Evolutionary conservation across 805 yeast species (phyloP).

Genomic region (Metschnikowia henanensis): DNA sequence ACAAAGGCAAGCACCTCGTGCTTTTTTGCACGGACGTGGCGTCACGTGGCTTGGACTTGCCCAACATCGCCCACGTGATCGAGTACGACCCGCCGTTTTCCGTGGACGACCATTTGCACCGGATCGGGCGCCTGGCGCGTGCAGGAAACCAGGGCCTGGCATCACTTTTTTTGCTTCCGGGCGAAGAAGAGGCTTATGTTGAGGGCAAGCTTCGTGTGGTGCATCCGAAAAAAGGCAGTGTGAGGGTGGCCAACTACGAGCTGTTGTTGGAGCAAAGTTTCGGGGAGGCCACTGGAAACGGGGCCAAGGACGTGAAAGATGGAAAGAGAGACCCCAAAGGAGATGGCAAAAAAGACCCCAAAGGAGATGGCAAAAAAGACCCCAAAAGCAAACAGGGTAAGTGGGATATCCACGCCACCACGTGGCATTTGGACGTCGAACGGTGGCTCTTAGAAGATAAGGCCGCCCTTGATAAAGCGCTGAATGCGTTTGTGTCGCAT

Average conservation of each 20-base stretch:
- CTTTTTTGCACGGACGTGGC: conserved; percentile 97
- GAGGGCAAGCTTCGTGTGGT: conserved; percentile 46
- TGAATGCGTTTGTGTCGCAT: conserved; percentile 83
- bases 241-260: conserved; percentile 38
- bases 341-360: too few relatives aligned
- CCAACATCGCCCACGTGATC: conserved; percentile 78
- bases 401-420: conserved; percentile 96
- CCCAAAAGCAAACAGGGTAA: conserved; percentile 42
- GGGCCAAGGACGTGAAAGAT: conserved; percentile 23
- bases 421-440: conserved; percentile 92
- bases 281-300: conserved; percentile 32
- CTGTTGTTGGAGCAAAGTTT: conserved; percentile 32
- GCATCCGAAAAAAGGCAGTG: conserved; percentile 37
- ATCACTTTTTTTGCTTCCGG: conserved; percentile 78
- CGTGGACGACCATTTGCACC: conserved; percentile 91
- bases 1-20: conserved; percentile 51
- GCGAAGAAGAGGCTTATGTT: conserved; percentile 82
- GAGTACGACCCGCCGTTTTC: conserved; percentile 96
- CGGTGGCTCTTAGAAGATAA: conserved; percentile 79
- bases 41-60: conserved; percentile 92
- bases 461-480: conserved; percentile 61
- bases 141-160: conserved; percentile 90
- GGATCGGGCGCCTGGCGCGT: conserved; percentile 98
- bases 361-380: conserved; percentile 29
- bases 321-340: too few relatives aligned